Evolutionary conservation across 176 grass and related monocot genomes (phyloP).

Genomic region (Juncus effusus): DNA sequence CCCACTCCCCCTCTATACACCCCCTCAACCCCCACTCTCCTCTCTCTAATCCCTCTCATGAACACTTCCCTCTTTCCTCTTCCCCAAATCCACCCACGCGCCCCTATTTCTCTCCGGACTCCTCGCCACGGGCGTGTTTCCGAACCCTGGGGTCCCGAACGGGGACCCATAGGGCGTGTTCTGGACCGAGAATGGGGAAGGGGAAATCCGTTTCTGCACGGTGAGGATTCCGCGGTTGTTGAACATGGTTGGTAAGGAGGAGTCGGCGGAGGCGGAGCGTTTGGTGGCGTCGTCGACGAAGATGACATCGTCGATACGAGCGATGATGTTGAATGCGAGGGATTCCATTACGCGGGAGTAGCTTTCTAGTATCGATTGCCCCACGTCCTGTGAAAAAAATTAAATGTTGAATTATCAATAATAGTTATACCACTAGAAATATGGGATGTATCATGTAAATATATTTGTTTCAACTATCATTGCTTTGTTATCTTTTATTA

Average conservation of each 20-base stretch:
- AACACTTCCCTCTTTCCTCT: slow-evolving; percentile 75
- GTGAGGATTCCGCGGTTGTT: slow-evolving; percentile 56
- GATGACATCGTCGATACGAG: slow-evolving; percentile 89
- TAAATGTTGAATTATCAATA: neutral
- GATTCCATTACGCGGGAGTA: slow-evolving; percentile 96
- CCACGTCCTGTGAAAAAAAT: slow-evolving; percentile 73
- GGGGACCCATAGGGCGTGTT: slow-evolving; percentile 77
- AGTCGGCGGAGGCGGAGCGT: slow-evolving; percentile 50
- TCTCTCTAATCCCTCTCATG: slow-evolving; percentile 66
- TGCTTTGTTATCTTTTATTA: too few species aligned
- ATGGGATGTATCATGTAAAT: too few species aligned
- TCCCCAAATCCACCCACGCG: slow-evolving; percentile 52
- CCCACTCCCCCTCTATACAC: slow-evolving; percentile 15
- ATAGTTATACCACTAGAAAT: too few species aligned
- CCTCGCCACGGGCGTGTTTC: slow-evolving; percentile 58
- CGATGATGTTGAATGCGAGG: slow-evolving; percentile 87
- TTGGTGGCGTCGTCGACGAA: slow-evolving; percentile 77
- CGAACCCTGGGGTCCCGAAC: slow-evolving; percentile 77
- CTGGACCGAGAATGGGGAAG: slow-evolving; percentile 83
- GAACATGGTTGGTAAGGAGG: slow-evolving; percentile 31
- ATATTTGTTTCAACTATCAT: too few species aligned
- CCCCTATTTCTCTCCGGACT: slow-evolving; percentile 61
- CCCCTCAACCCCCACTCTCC: too few species aligned
- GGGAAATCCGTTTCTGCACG: slow-evolving; percentile 79
- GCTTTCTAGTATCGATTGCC: slow-evolving; percentile 95